Evolutionary conservation across 2,329 filamentous ascomycete genomes (phyloP).

Genomic region (Nemania sp.): DNA sequence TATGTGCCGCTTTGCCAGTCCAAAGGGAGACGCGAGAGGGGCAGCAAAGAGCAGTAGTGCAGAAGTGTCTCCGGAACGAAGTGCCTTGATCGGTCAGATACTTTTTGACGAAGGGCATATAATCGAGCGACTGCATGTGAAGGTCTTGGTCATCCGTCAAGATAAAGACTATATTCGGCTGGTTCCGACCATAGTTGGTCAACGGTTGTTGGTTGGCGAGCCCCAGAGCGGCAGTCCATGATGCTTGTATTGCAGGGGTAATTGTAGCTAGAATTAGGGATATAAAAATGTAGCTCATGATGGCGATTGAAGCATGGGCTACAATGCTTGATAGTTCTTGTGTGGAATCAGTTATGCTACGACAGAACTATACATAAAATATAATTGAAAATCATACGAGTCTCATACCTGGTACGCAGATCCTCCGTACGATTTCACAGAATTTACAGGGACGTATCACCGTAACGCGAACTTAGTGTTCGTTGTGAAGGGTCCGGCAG

Average conservation of each 20-base stretch:
- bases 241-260: not conserved
- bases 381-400: too few relatives aligned
- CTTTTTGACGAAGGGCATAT: constrained; percentile 61
- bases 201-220: constrained; percentile 29
- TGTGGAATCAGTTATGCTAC: too few relatives aligned
- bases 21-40: constrained; percentile 67
- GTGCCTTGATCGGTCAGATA: constrained; percentile 62
- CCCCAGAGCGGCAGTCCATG: constrained; percentile 19
- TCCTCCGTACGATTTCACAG: too few relatives aligned
- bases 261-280: constrained; percentile 5
- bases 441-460: not conserved
- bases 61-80: constrained; percentile 64
- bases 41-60: constrained; percentile 68
- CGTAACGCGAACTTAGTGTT: not conserved
- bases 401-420: too few relatives aligned
- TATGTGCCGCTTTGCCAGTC: constrained; percentile 69
- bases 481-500: too few relatives aligned
- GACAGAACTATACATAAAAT: too few relatives aligned
- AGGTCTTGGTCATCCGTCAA: constrained; percentile 71
- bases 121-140: constrained; percentile 61
- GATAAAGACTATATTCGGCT: constrained; percentile 67
- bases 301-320: not conserved
- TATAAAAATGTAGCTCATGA: constrained; percentile 1
- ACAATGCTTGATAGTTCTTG: too few relatives aligned
- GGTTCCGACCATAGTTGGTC: not conserved